Conservation (phyloP, 768 basidiomycete species). For the Trametes cinnabarina region DNA sequence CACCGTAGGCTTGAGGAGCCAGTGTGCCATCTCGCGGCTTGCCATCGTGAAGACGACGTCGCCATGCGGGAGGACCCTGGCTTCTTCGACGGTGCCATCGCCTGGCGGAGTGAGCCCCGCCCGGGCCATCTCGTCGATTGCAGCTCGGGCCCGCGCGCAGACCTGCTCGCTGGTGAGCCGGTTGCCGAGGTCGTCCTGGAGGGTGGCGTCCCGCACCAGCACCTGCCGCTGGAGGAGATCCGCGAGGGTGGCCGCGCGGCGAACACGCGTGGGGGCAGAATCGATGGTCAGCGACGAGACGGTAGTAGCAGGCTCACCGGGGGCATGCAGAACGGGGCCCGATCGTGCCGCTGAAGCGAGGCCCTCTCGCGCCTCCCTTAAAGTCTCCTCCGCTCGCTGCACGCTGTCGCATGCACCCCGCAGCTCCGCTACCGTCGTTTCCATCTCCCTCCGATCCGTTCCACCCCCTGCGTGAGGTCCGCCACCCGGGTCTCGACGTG, state of each 20-base stretch:
- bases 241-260: background rate
- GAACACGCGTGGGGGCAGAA: background rate
- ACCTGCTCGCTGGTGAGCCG: background rate
- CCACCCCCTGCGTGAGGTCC: background rate
- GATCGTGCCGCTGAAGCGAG: background rate
- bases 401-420: background rate
- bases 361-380: background rate
- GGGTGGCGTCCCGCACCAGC: background rate
- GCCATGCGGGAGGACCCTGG: background rate
- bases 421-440: background rate
- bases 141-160: background rate
- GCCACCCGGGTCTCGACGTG: background rate
- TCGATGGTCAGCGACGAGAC: background rate
- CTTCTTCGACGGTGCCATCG: background rate
- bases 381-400: background rate
- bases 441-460: background rate
- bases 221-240: slow-evolving; percentile 6
- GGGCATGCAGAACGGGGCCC: background rate
- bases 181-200: background rate
- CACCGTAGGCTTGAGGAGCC: slow-evolving; percentile 1
- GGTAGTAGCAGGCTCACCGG: background rate
- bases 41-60: background rate
- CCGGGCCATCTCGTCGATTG: background rate
- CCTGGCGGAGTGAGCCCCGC: background rate
- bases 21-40: background rate